Evolutionary conservation across 1,139 yeast species (phyloP).

Genomic region (Wickerhamomyces sp.): DNA sequence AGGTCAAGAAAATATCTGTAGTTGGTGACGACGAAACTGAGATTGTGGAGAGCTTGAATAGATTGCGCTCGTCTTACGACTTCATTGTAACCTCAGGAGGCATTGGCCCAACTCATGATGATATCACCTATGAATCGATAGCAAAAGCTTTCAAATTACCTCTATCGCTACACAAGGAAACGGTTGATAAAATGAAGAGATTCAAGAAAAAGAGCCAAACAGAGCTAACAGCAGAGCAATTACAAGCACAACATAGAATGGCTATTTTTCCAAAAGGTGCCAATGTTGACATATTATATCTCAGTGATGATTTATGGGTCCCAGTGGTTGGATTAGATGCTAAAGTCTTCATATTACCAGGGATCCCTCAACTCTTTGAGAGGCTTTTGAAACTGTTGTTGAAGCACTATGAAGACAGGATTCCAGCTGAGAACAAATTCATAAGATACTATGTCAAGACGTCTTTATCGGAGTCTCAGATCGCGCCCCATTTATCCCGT

Average conservation of each 20-base stretch:
- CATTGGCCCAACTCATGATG: conserved; percentile 89
- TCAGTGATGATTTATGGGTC: conserved; percentile 67
- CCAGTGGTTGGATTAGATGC: conserved; percentile 67
- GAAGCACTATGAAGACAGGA: conserved; percentile 20
- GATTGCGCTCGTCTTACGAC: conserved; percentile 52
- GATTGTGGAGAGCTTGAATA: conserved; percentile 48
- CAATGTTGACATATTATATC: conserved; percentile 47
- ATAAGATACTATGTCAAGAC: conserved; percentile 63
- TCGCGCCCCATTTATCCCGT: conserved; percentile 58
- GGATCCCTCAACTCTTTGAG: conserved; percentile 72
- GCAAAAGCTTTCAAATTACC: conserved; percentile 58
- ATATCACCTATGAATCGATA: conserved; percentile 70
- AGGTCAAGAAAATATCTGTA: conserved; percentile 60
- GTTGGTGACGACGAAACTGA: conserved; percentile 75
- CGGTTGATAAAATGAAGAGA: conserved; percentile 55
- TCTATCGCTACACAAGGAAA: conserved; percentile 48
- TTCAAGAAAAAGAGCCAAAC: conserved; percentile 40
- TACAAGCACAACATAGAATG: conserved; percentile 66
- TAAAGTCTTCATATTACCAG: conserved; percentile 71
- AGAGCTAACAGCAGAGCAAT: conserved; percentile 40
- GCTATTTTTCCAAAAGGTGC: conserved; percentile 63
- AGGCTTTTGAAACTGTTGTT: conserved; percentile 41
- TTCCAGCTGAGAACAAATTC: conserved; percentile 24
- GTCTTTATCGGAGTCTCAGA: conserved; percentile 51
- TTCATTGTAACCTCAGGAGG: conserved; percentile 76